Evolutionary conservation across 1,139 yeast genomes (phyloP), one percentile per base, ranked within the genome.

Genomic region (Schwanniomyces etchellsii): DNA sequence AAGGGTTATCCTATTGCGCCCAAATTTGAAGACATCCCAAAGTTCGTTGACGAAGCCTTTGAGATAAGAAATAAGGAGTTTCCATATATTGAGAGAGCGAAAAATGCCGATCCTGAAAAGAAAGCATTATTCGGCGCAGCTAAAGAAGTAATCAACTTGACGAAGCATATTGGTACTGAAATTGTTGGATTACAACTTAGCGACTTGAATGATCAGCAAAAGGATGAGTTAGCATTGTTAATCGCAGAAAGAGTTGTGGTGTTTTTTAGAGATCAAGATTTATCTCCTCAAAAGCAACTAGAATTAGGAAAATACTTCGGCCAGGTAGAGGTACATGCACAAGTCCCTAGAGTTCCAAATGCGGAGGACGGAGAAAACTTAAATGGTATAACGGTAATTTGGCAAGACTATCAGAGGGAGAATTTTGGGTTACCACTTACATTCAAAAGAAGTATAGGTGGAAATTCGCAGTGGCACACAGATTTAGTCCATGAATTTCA

Each of bases 121-220:
- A 70, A 65, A 46, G 70, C 74, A 4, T 47, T 72, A 28, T 57
- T 72, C 27, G 64, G 68, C n/a, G 76, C 75, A 32, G 77, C 74
- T 14, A 60, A 51, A 34, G 70, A 70, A 43, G 75, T 72, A 13
- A 59, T 42, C 25, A 39, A 72, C 35, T 54, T 70, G 39, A 67
- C 76, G 29, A 67, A 64, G 35, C 64, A 67, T 36, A 53, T 71
- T 37, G 80, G 79, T 35, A 71, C 77, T n/a, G 78, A 73, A 45
- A 59, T 75, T 44, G 65, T 69, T 30, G 78, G 77, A 2, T 50
- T 74, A 32, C 78, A 74, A 50, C 52, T 74, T 34, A 50, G 54
- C 12, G 74, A 72, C 23, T 58, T 75, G 38, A 58, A 47, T 34
- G 72, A 72, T 40, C 47, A 72, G 43, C 80, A 74, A 41, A 63